Evolutionary conservation across 169 alveolate genomes (phyloP), one percentile per base, ranked within the genome.

Genomic region (Fabrea salina): DNA sequence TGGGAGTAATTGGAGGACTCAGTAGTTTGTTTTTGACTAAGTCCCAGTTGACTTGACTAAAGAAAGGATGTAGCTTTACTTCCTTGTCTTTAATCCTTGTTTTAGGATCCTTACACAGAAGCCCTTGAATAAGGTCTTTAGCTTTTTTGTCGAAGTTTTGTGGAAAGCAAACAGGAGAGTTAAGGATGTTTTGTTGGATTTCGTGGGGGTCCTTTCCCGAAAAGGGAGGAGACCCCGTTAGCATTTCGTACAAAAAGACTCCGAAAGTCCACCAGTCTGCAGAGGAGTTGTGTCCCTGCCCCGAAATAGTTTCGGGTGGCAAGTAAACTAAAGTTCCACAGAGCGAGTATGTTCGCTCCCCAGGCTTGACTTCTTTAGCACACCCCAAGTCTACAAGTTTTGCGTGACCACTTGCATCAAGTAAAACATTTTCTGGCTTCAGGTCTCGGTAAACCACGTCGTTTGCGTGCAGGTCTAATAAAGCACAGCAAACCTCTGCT

Each of bases 171-270:
- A n/a, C n/a, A n/a, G n/a, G n/a, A n/a, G n/a, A n/a, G n/a, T 88
- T 93, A 25, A 97, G 89, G 27, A 97, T 98, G 80, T 97, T 98
- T 86, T 97, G 97, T 86, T 98, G 97, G 53, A 98, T 97, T 41
- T 96, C 94, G 95, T 96, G 92, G n/a, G 99, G 99, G 78, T 97
- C 99, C 82, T 97, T 99, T 80, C 96, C 30, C 41, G 5, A 3
- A 35, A 59, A 37, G 8, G 94, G 94, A 53, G 84, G 91, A 64
- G 83, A 80, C 32, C 97, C 93, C 32, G 92, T 94, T 35, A 86
- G 66, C 95, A 93, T 90, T 82, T 93, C 97, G 80, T 88, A 93
- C 40, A 88, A 81, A 44, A 93, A 44, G 30, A 90, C 82, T 25
- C 96, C 96, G 22, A 91, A 75, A 50, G 91, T 85, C 95, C 97